Base-by-base conservation (phyloP, 2,329 filamentous ascomycete species). In the Penicillium sp. region DNA sequence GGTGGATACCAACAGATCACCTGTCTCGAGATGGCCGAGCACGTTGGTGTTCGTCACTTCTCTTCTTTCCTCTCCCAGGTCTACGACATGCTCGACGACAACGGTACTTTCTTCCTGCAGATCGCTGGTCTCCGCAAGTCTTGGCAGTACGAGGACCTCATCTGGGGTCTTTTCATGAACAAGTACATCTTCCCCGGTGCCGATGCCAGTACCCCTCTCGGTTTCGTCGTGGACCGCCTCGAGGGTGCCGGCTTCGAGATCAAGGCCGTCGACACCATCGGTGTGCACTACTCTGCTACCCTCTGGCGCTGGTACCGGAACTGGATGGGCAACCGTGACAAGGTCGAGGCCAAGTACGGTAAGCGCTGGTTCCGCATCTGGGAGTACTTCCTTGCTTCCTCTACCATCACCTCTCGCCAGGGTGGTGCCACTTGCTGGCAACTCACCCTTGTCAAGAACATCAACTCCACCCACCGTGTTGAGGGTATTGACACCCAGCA, bases 111-210 rank as follows among this genome's bases (percentile, higher is more conserved):
- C 81, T 97, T 94, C 84, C 83, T 97, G 57, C 94, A 97, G 77
- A 92, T 95, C 67, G 92, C 93, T 67, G 94, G 94, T 78, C 84
- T 99, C 58, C 89, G 94, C 67, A 95, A 95, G 81, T 81, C 84
- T 61, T 97, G 94, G 94, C 94, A 97, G 77, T 97, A 96, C 71
- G 92, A 97, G 82, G 93, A 97, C 78, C 84, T 97, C 48, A 90
- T 93, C 75, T 97, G 94, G 94, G 94, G 94, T 73, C 84, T 97
- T 44, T 97, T 97, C 84, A 96, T 97, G 92, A 97, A 97, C 87
- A 97, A 96, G 81, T 96, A 97, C 77, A 83, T 97, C 75, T 97
- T 97, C 85, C 94, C 92, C 32, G 94, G 94, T 72, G 94, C 94
- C 48, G 94, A 97, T 72, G 94, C 94, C 49, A 96, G 91, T 42